A percentile compares a stretch with the other conserved stretches of the same genome.
Evolutionary conservation across 2,329 filamentous ascomycete species (phyloP).

Genomic region (Alternaria viburni): DNA sequence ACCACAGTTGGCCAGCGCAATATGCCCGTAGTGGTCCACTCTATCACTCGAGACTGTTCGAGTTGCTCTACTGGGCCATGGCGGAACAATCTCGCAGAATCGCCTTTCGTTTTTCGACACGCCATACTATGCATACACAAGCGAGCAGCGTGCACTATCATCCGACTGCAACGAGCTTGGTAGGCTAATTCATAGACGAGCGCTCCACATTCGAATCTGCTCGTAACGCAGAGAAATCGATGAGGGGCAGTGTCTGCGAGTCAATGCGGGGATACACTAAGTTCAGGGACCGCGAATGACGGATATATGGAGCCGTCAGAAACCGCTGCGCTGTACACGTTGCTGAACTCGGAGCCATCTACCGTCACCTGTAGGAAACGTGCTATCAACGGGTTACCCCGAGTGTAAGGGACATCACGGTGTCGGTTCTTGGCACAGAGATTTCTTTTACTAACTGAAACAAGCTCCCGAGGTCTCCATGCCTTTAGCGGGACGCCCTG

Average conservation of each 20-base stretch:
- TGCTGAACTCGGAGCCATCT: conserved; percentile 7
- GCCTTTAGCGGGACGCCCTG: conserved; percentile 15
- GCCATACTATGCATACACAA: conserved; percentile 2
- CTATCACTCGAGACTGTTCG: conserved; percentile 14
- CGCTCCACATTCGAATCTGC: conserved; percentile 27
- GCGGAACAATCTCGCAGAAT: conserved; percentile 7
- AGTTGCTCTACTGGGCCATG: conserved; percentile 6
- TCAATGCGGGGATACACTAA: conserved; percentile 20
- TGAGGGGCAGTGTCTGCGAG: conserved; percentile 18
- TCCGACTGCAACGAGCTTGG: conserved; percentile 10
- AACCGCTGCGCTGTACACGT: conserved; percentile 3
- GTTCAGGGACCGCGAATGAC: conserved; percentile 16
- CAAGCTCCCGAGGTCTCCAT: conserved; percentile 19
- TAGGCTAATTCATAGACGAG: conserved; percentile 19
- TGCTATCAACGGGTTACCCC: conserved; percentile 6
- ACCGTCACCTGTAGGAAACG: conserved; percentile 10
- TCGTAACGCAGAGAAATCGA: conserved; percentile 21
- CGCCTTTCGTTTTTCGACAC: conserved; percentile 3
- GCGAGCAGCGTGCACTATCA: conserved; percentile 17
- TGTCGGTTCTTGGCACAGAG: conserved; percentile 24
- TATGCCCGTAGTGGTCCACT: conserved; percentile 26
- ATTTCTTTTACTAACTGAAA: conserved; percentile 30
- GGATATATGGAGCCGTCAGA: conserved; percentile 9
- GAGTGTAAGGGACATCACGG: conserved; percentile 14
- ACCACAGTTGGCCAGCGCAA: conserved; percentile 21